phyloP scores from a whole-genome alignment of 2,329 filamentous ascomycete genomes.

The Fragosphaeria purpurea region DNA sequence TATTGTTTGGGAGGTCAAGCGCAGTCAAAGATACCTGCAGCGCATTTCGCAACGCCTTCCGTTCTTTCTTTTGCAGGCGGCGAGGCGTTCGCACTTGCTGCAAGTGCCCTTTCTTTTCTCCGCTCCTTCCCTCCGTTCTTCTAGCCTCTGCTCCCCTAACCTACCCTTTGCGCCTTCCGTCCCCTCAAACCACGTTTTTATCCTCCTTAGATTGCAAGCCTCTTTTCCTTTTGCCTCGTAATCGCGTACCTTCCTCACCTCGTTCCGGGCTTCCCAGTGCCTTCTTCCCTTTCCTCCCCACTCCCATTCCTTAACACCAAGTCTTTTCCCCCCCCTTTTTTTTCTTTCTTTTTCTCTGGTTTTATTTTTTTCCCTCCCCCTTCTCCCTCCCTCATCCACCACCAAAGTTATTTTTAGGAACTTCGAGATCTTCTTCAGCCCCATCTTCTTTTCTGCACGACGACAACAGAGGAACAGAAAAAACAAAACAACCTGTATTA shows the following conservation, averaged over 20 bases:
- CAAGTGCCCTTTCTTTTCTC: too few species aligned
- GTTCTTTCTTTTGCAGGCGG: too few species aligned
- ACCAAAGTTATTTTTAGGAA: slow-evolving; percentile 15
- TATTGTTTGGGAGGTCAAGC: too few species aligned
- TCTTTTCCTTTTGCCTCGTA: neutral
- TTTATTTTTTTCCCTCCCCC: neutral
- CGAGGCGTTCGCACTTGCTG: too few species aligned
- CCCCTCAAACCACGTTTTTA: too few species aligned
- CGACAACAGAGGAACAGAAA: neutral
- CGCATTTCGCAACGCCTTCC: too few species aligned
- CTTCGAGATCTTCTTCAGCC: slow-evolving; percentile 9
- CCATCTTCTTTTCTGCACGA: slow-evolving; percentile 10
- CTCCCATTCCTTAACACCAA: neutral
- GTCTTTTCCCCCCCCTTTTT: neutral
- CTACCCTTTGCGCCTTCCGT: too few species aligned
- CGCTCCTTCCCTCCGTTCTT: too few species aligned
- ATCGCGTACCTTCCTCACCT: neutral
- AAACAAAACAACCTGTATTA: too few species aligned
- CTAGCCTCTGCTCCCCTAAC: too few species aligned
- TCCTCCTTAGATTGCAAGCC: too few species aligned
- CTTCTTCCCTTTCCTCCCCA: neutral
- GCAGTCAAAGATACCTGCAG: too few species aligned
- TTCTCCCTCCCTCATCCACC: neutral
- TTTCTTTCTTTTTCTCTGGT: neutral
- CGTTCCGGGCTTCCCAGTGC: neutral